A percentile compares a stretch with the other conserved stretches of the same genome.
Evolutionary conservation across 2,329 filamentous ascomycete genomes (phyloP).

Genomic region (Scedosporium dehoogii): DNA sequence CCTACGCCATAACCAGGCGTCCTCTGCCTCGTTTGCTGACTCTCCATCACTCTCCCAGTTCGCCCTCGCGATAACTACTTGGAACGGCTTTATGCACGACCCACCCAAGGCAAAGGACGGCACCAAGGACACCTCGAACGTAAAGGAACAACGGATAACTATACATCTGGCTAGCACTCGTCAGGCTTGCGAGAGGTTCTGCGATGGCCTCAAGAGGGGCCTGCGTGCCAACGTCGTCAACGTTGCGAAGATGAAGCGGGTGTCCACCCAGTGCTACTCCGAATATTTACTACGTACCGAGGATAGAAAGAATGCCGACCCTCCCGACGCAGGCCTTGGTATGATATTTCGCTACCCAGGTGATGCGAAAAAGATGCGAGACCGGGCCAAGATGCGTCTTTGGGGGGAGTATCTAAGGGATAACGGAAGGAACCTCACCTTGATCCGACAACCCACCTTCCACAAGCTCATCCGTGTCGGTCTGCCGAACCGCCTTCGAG

Average conservation of each 20-base stretch:
- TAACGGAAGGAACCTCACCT: conserved; percentile 84
- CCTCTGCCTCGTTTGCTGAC: not conserved
- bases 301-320: conserved; percentile 49
- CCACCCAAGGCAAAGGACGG: conserved; percentile 34
- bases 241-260: conserved; percentile 71
- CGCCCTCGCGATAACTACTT: conserved; percentile 87
- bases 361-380: conserved; percentile 84
- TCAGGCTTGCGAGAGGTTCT: conserved; percentile 87
- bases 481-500: conserved; percentile 81
- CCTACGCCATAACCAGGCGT: not conserved
- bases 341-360: conserved; percentile 91
- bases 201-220: conserved; percentile 87
- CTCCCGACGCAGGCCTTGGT: conserved; percentile 88
- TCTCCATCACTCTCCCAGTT: conserved; percentile 41
- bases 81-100: conserved; percentile 64
- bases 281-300: conserved; percentile 65
- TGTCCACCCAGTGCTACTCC: conserved; percentile 81
- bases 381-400: conserved; percentile 92
- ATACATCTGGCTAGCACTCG: conserved; percentile 84
- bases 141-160: conserved; percentile 72
- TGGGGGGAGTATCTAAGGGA: conserved; percentile 96
- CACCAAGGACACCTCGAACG: conserved; percentile 32
- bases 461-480: conserved; percentile 96
- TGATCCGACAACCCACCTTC: conserved; percentile 92
- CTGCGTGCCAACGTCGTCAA: conserved; percentile 79